Evolutionary conservation across 176 grass and related monocot genomes (phyloP).

Genomic region (Pharus latifolius): DNA sequence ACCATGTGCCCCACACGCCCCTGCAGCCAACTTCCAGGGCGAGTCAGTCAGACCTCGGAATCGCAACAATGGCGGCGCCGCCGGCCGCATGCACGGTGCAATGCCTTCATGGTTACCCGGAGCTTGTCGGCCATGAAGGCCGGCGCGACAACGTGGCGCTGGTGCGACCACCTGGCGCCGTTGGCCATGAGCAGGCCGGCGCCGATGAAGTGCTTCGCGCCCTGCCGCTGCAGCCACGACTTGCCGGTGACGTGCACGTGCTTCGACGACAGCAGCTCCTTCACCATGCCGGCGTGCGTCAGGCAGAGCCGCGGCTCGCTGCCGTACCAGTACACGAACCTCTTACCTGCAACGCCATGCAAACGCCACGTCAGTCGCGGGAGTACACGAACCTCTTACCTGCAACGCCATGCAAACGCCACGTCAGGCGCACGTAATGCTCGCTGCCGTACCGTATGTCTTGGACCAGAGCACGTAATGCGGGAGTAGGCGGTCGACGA

Average conservation of each 20-base stretch:
- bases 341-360: constrained; percentile 24
- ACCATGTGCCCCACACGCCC: constrained; percentile 70
- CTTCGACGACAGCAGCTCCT: constrained; percentile 79
- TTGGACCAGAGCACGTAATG: constrained; percentile 84
- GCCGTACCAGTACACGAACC: constrained; percentile 89
- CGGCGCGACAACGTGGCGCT: constrained; percentile 69
- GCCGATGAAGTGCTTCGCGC: constrained; percentile 61
- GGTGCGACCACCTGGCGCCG: constrained; percentile 53
- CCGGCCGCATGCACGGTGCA: neutral
- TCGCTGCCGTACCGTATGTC: constrained; percentile 30
- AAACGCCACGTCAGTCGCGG: neutral
- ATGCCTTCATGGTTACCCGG: too few relatives aligned
- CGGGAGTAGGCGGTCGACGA: constrained; percentile 72
- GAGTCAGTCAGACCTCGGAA: too few relatives aligned
- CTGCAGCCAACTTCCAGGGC: neutral
- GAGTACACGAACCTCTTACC: constrained; percentile 72
- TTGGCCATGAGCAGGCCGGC: constrained; percentile 68
- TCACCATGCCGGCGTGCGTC: constrained; percentile 75
- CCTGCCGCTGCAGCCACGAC: constrained; percentile 68
- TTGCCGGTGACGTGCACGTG: constrained; percentile 61
- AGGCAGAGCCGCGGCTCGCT: constrained; percentile 88
- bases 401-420: neutral
- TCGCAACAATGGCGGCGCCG: too few relatives aligned
- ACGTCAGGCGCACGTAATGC: neutral
- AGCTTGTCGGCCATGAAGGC: constrained; percentile 81